Evolutionary conservation across 1,284 basidiomycete genomes (phyloP), one percentile per base, ranked within the genome.

Genomic region (Rhodotorula sp.): DNA sequence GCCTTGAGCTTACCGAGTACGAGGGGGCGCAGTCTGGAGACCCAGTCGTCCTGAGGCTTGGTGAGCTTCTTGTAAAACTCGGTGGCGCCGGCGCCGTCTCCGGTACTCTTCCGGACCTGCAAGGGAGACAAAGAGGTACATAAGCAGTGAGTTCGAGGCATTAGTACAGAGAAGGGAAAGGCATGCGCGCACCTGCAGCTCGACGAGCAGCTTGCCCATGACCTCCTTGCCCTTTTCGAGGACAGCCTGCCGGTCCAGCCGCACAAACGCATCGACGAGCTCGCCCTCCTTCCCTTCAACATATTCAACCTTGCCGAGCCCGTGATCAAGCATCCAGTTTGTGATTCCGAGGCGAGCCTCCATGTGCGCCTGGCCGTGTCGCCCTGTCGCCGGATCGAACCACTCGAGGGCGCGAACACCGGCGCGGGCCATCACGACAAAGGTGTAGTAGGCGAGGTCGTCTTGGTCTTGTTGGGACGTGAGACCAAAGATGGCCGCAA

Each of bases 351-450:
- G 82, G 42, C 90, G 90, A 68, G 64, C 69, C 44, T 59, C 54
- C 66, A 67, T 65, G 45, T 93, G 91, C n/a, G 91, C 91, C 79
- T 93, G 91, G 26, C 91, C 90, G 77, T 93, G 91, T 80, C 91
- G 91, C 80, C 87, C 83, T 14, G 87, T 89, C 42, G 81, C 82
- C 37, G 91, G 91, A 78, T 94, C 90, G 75, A 90, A 94, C 79
- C 84, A 91, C 80, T 93, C 90, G 55, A 94, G 84, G 42, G 69
- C 67, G 48, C 64, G 61, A 29, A 93, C 80, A 69, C 91, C 91
- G 48, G 87, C 87, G n/a, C 90, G 86, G 22, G 88, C 89, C 91
- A 93, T 93, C 61, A 89, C 79, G 42, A 93, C 83, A 84, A 90
- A 94, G 0, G 88, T 89, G 77, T 89, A 84, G 77, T 89, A 90